A percentile compares a stretch with the other conserved stretches of the same genome.
These are phyloP conservation scores for Rhodamnia argentea DNA, from an alignment of 345 rosid genomes.

Conservation along the genomic window DNA sequence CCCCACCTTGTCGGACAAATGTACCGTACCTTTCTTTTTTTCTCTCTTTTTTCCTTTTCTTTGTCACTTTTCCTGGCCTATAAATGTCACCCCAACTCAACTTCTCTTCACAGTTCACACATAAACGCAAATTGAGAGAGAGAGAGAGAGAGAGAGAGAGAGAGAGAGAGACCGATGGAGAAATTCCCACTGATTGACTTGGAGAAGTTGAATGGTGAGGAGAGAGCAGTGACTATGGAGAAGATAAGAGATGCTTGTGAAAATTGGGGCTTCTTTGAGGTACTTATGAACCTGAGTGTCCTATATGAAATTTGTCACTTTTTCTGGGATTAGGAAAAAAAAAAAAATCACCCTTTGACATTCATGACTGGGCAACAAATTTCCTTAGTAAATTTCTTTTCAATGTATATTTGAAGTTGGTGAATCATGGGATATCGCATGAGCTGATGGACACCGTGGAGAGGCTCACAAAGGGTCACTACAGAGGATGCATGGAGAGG, in stretches of 20 bases:
- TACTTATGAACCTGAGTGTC: neutral
- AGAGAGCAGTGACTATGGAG: constrained; percentile 45
- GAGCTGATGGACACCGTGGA: constrained; percentile 68
- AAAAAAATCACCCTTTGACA: neutral
- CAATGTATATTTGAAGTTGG: constrained; percentile 18
- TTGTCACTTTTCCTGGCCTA: constrained; percentile 17
- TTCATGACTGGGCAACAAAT: neutral
- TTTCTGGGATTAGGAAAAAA: neutral
- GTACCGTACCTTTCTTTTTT: neutral
- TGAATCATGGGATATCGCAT: constrained; percentile 65
- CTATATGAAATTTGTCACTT: neutral
- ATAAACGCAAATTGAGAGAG: neutral
- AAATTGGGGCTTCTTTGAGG: constrained; percentile 95
- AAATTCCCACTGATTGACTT: constrained; percentile 53
- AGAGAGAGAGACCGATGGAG: constrained; percentile 28
- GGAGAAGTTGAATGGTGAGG: constrained; percentile 49
- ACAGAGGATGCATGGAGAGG: constrained; percentile 71
- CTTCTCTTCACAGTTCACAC: constrained; percentile 8
- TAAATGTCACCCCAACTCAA: constrained; percentile 21
- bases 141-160: neutral
- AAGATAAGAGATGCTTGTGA: constrained; percentile 62
- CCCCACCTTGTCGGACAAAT: neutral
- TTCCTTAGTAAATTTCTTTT: neutral
- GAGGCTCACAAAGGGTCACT: constrained; percentile 61
- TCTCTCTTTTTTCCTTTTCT: neutral